Evolutionary conservation across 2,329 filamentous ascomycete genomes (phyloP).

Genomic region (Colletotrichum coccodes): DNA sequence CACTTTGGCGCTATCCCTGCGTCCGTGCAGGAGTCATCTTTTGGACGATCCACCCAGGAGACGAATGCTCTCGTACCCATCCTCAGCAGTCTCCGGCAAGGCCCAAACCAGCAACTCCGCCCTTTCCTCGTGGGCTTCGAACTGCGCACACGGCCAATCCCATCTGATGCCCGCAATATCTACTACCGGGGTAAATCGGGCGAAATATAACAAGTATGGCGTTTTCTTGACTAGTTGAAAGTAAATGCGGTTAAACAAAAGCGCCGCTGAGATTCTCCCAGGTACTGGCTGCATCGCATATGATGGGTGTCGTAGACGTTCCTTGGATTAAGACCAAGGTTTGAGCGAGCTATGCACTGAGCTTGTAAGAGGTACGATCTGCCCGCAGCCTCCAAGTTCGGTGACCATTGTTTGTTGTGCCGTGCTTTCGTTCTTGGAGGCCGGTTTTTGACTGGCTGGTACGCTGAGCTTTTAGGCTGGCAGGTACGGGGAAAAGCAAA

Average conservation of each 20-base stretch:
- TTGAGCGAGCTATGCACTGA: neutral
- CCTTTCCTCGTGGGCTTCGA: neutral
- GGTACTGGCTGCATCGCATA: neutral
- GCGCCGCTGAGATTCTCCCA: neutral
- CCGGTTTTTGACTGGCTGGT: neutral
- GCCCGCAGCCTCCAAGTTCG: neutral
- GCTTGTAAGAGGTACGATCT: neutral
- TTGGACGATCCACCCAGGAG: neutral
- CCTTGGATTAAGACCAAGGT: neutral
- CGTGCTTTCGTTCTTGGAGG: neutral
- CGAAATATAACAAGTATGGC: neutral
- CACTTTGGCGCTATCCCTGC: neutral
- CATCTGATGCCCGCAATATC: neutral
- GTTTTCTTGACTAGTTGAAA: neutral
- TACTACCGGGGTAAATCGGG: neutral
- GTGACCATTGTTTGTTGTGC: neutral
- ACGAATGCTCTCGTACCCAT: neutral
- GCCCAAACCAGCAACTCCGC: slow-evolving; percentile 2
- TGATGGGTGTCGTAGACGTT: neutral
- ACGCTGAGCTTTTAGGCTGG: neutral
- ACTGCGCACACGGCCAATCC: neutral
- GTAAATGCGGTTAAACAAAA: neutral
- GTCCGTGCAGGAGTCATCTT: neutral
- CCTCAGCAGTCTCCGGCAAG: neutral
- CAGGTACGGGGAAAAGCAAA: neutral